Conservation (phyloP, 179 eudicot species). For the Drosera spatulata region DNA sequence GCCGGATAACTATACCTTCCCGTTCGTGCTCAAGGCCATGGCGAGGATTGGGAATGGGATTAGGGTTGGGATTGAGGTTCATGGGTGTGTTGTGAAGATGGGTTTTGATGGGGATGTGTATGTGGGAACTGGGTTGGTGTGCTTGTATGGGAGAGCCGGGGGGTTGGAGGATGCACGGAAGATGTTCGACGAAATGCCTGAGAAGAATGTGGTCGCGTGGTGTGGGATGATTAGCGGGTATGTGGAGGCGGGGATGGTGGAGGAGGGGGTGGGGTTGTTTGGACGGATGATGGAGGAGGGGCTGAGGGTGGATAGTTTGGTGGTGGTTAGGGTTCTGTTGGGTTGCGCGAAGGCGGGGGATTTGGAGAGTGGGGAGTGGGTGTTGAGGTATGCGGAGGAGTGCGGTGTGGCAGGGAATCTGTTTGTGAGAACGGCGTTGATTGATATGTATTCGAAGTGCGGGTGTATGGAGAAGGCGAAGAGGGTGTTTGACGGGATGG, state of each 20-base stretch:
- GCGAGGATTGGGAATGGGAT: conserved; percentile 20
- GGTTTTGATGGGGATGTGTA: too few relatives aligned
- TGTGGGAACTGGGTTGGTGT: conserved; percentile 18
- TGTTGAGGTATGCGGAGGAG: conserved; percentile 23
- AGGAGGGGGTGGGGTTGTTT: conserved; percentile 50
- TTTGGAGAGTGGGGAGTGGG: conserved; percentile 42
- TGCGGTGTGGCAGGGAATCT: too few relatives aligned
- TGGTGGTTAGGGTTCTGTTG: conserved; percentile 44
- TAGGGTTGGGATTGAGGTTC: too few relatives aligned
- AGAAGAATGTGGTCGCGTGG: conserved; percentile 14
- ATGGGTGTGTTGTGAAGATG: too few relatives aligned
- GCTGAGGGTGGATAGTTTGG: conserved; percentile 47
- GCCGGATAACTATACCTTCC: conserved; percentile 55
- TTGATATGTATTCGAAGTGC: too few relatives aligned
- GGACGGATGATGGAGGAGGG: conserved; percentile 33
- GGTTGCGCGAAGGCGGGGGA: conserved; percentile 53
- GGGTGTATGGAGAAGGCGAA: too few relatives aligned
- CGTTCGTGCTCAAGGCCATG: conserved; percentile 62
- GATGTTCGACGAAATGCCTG: conserved; percentile 53
- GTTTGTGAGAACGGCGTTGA: too few relatives aligned
- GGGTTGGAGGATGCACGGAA: conserved; percentile 39
- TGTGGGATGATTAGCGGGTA: conserved; percentile 17
- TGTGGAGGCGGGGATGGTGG: conserved; percentile 29
- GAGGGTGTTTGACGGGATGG: conserved; percentile 16
- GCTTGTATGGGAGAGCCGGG: conserved; percentile 33